Conservation (phyloP, 192 early-diverging fungal genomes). For the Entomortierella parvispora region DNA sequence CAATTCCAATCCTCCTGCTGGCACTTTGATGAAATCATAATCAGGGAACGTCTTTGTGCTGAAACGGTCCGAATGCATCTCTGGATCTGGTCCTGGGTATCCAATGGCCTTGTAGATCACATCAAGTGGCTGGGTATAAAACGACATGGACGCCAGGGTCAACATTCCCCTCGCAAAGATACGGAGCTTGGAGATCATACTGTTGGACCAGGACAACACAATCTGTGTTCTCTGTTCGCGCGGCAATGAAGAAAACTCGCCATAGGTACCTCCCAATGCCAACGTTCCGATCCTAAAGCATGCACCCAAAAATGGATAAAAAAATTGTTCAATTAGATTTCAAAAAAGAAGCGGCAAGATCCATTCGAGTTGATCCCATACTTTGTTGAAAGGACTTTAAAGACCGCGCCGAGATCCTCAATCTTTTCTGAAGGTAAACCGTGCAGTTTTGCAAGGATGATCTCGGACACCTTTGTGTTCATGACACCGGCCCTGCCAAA, state of each 20-base stretch:
- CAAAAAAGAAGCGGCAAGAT: conserved; percentile 1
- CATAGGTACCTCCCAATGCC: conserved; percentile 36
- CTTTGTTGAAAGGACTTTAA: conserved; percentile 48
- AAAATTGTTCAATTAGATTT: neutral
- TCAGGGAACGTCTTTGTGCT: conserved; percentile 51
- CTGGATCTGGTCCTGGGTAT: conserved; percentile 64
- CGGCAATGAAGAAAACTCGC: conserved; percentile 30
- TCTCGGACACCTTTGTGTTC: conserved; percentile 25
- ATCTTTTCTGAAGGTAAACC: conserved; percentile 39
- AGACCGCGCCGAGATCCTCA: conserved; percentile 40
- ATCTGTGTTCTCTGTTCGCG: conserved; percentile 43
- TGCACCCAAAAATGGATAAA: neutral
- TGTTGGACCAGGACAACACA: conserved; percentile 29
- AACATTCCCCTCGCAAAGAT: conserved; percentile 32
- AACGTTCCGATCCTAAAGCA: conserved; percentile 34
- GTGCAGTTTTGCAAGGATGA: conserved; percentile 20
- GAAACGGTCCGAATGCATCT: conserved; percentile 52
- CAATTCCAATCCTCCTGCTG: conserved; percentile 46
- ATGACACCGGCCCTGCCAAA: conserved; percentile 30
- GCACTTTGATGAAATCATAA: conserved; percentile 65
- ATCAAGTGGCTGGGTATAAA: conserved; percentile 19
- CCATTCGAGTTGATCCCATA: no score
- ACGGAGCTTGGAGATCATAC: conserved; percentile 40
- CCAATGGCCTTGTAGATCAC: conserved; percentile 57
- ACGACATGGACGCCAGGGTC: conserved; percentile 9